Percentiles rank a stretch among this genome's conserved stretches.
Conservation (phyloP, 2,329 filamentous ascomycete genomes). For the Biscogniauxia sp. region DNA sequence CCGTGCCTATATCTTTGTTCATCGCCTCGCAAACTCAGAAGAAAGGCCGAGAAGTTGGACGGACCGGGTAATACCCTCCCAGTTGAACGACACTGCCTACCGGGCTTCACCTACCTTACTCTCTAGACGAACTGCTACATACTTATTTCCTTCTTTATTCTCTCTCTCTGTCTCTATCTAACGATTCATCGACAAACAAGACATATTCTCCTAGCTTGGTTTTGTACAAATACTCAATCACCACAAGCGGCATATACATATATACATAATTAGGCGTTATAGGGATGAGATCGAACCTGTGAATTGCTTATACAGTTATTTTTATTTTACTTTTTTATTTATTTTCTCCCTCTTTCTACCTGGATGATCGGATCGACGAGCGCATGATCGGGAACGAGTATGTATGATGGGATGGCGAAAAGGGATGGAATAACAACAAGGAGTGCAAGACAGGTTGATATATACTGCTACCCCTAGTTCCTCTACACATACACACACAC, state of each 20-base stretch:
- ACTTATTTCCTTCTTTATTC: not conserved
- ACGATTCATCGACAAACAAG: not conserved
- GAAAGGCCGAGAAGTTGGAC: not conserved
- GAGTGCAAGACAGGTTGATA: not conserved
- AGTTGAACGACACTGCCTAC: not conserved
- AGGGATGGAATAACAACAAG: not conserved
- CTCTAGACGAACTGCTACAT: not conserved
- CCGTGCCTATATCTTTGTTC: not conserved
- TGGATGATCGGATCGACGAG: not conserved
- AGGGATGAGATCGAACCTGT: not conserved
- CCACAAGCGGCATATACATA: not conserved
- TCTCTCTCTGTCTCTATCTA: not conserved
- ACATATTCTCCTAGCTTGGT: not conserved
- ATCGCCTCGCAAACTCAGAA: not conserved
- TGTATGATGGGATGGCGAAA: not conserved
- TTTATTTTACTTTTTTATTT: not conserved
- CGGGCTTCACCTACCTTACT: too few relatives aligned
- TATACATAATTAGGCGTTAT: slow-evolving; percentile 3
- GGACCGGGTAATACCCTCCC: not conserved
- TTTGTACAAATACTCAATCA: slow-evolving; percentile 6
- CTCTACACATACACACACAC: not conserved
- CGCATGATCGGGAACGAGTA: not conserved
- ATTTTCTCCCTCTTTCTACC: too few relatives aligned
- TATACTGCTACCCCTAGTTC: not conserved
- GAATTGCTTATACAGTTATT: not conserved